These are phyloP conservation scores for Proliferodiscus dingleyae DNA, from an alignment of 2,329 filamentous ascomycete species.

Conservation along the genomic window DNA sequence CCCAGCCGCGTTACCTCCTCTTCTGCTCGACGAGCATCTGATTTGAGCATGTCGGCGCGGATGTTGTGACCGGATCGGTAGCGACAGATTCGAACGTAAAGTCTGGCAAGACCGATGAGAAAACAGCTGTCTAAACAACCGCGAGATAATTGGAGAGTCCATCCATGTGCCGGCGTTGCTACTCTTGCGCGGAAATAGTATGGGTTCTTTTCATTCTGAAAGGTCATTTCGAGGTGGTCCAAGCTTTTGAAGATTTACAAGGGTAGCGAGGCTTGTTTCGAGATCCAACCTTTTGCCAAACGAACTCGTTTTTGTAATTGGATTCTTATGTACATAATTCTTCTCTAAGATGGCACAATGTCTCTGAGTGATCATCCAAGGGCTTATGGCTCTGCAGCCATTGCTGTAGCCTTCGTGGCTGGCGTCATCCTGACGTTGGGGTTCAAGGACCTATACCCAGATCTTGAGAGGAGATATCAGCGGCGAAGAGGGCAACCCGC, in stretches of 20 bases:
- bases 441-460: constrained; percentile 75
- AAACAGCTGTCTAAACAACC: constrained; percentile 82
- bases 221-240: constrained; percentile 29
- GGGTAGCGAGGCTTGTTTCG: constrained; percentile 4
- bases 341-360: constrained; percentile 38
- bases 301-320: constrained; percentile 5
- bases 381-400: constrained; percentile 59
- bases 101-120: constrained; percentile 63
- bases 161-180: constrained; percentile 43
- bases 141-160: constrained; percentile 75
- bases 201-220: neutral
- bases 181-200: constrained; percentile 8
- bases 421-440: constrained; percentile 72
- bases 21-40: constrained; percentile 26
- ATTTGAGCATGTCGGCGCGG: constrained; percentile 35
- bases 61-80: constrained; percentile 31
- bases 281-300: constrained; percentile 9
- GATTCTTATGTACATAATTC: constrained; percentile 5
- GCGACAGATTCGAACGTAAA: constrained; percentile 37
- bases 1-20: constrained; percentile 25
- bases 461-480: constrained; percentile 62
- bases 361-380: constrained; percentile 56
- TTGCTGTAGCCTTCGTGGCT: constrained; percentile 69
- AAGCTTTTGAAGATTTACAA: constrained; percentile 38
- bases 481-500: constrained; percentile 33